Evolutionary conservation across 1,139 yeast genomes (phyloP), one percentile per base, ranked within the genome.

Genomic region (Pichia sp.): DNA sequence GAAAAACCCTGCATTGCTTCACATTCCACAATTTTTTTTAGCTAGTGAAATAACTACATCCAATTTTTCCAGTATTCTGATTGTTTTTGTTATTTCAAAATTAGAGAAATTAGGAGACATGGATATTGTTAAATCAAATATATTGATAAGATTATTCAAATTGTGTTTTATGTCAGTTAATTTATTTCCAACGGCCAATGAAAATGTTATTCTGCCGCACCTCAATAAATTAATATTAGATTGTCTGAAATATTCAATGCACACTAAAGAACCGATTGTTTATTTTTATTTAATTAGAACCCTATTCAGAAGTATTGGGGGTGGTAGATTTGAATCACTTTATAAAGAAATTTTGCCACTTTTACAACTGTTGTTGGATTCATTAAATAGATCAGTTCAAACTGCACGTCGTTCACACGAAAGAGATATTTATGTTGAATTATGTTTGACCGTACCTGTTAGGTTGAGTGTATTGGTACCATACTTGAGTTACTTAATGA

Each of bases 121-220:
- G 33, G 91, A 89, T 62, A 76, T 85, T 39, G 78, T 85, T 33
- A 87, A 86, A 60, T 83, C 96, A 0, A 88, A 87, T 60, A 85
- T 93, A 52, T 72, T 93, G 60, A 87, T 90, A 25, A 75, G 97
- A 51, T 72, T 95, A 45, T 93, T 90, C 78, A 93, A 91, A 68
- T 73, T 93, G 46, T 89, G 96, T 60, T 91, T 93, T 67, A 89
- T 93, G 96, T 91, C 97, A 3, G 97, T 95, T 3, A 93, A 88
- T 61, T 72, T 93, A 52, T 93, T 89, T 66, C 98, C 99, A 0
- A 74, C 84, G 5, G 80, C 86, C 5, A 95, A 93, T 65, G 99
- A 95, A 68, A 75, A 81, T 46, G 96, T 93, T 6, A 77, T 95
- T 16, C 73, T 89, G 47, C 97, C 97, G 0, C 96, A 93, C 63